phyloP scores from a whole-genome alignment of 2,329 filamentous ascomycete genomes.

The Claviceps sp. region DNA sequence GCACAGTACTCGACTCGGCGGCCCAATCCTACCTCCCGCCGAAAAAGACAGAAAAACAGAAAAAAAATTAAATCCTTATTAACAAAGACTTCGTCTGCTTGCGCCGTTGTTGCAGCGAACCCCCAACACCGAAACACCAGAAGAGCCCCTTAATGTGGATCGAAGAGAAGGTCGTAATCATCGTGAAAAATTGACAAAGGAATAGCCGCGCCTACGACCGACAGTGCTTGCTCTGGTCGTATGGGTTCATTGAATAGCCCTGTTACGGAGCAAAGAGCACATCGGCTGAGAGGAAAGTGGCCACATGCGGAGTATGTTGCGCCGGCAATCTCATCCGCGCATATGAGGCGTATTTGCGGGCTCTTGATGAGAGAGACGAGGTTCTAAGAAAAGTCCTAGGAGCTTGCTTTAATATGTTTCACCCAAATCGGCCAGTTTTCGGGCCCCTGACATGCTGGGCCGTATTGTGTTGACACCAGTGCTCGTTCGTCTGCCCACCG shows the following conservation, averaged over 20 bases:
- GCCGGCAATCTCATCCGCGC: slow-evolving; percentile 4
- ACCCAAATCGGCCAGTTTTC: slow-evolving; percentile 35
- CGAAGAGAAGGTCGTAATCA: slow-evolving; percentile 4
- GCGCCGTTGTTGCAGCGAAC: neutral
- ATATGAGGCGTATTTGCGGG: neutral
- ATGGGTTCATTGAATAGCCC: slow-evolving; percentile 5
- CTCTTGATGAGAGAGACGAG: no score
- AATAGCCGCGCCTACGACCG: neutral
- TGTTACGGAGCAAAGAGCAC: slow-evolving; percentile 2
- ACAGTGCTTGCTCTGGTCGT: slow-evolving; percentile 1
- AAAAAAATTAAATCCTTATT: neutral
- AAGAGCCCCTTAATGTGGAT: neutral
- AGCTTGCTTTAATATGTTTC: slow-evolving; percentile 34
- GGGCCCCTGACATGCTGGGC: slow-evolving; percentile 20
- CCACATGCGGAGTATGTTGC: slow-evolving; percentile 4
- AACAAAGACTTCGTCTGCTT: neutral
- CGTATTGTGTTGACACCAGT: slow-evolving; percentile 20
- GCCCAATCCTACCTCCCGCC: no score
- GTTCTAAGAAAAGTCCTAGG: neutral
- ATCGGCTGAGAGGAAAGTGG: slow-evolving; percentile 1
- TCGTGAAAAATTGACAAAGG: slow-evolving; percentile 2
- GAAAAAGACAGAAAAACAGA: neutral
- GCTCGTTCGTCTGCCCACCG: slow-evolving; percentile 29
- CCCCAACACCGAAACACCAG: neutral
- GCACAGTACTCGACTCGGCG: no score